A percentile compares a stretch with the other conserved stretches of the same genome.
Conservation (phyloP, 2,329 filamentous ascomycete species). For the Fusarium piperis region DNA sequence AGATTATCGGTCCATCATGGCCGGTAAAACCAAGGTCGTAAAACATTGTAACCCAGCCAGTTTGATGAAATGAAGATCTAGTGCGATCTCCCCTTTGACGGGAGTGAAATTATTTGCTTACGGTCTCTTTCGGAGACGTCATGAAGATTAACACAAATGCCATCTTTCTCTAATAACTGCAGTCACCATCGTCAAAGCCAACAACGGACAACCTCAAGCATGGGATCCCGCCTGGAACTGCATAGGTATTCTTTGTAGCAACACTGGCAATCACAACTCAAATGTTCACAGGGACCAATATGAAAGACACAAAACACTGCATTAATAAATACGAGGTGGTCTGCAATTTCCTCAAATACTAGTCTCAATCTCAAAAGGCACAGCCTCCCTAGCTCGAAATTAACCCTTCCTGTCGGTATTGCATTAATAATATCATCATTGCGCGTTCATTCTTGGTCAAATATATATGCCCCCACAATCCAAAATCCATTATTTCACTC, state of each 20-base stretch:
- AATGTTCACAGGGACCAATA: neutral
- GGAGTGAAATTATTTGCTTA: neutral
- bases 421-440: neutral
- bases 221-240: neutral
- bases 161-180: neutral
- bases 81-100: neutral
- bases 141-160: neutral
- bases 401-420: neutral
- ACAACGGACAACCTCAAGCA: neutral
- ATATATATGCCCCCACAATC: neutral
- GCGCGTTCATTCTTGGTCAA: neutral
- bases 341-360: neutral
- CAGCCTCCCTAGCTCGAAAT: neutral
- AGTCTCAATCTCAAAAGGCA: neutral
- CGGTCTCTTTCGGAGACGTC: neutral
- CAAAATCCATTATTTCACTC: conserved; percentile 13
- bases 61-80: neutral
- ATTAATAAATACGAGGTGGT: neutral
- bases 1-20: neutral
- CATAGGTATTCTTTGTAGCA: neutral
- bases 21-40: neutral
- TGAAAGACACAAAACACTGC: neutral
- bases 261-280: too few species aligned
- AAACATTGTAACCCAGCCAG: neutral
- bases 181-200: neutral